phyloP scores from a whole-genome alignment of 139 green algal genomes.

The Limnomonas spitsbergensis region DNA sequence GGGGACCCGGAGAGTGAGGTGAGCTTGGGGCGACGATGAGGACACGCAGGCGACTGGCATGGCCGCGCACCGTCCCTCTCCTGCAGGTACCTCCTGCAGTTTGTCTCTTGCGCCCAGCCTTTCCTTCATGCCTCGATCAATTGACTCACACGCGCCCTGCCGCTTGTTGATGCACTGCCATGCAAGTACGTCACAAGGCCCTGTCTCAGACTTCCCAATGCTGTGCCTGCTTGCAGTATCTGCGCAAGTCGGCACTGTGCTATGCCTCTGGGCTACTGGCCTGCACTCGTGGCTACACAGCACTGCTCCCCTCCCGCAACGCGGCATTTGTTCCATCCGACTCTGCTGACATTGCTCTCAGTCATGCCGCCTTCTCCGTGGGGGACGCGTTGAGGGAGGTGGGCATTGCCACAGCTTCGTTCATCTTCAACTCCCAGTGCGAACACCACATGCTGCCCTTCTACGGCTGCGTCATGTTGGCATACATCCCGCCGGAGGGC shows the following conservation, averaged over 20 bases:
- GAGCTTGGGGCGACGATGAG: not conserved
- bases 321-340: not conserved
- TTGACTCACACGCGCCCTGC: not conserved
- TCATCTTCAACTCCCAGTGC: conserved; percentile 57
- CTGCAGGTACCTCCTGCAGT: too few relatives aligned
- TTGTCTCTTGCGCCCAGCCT: too few relatives aligned
- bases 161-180: not conserved
- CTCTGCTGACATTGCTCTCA: not conserved
- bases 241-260: not conserved
- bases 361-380: not conserved
- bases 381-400: not conserved
- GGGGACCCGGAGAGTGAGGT: not conserved
- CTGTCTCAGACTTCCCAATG: not conserved
- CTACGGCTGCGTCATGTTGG: conserved; percentile 69
- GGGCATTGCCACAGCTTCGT: not conserved
- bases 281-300: not conserved
- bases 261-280: not conserved
- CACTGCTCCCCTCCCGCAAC: not conserved
- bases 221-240: not conserved
- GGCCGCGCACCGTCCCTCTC: too few relatives aligned
- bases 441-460: conserved; percentile 99
- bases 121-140: not conserved
- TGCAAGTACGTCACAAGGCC: not conserved
- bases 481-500: conserved; percentile 21
- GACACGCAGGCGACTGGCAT: too few relatives aligned